Evolutionary conservation across 2,329 filamentous ascomycete genomes (phyloP), one percentile per base, ranked within the genome.

Genomic region (Aspergillus fructus): DNA sequence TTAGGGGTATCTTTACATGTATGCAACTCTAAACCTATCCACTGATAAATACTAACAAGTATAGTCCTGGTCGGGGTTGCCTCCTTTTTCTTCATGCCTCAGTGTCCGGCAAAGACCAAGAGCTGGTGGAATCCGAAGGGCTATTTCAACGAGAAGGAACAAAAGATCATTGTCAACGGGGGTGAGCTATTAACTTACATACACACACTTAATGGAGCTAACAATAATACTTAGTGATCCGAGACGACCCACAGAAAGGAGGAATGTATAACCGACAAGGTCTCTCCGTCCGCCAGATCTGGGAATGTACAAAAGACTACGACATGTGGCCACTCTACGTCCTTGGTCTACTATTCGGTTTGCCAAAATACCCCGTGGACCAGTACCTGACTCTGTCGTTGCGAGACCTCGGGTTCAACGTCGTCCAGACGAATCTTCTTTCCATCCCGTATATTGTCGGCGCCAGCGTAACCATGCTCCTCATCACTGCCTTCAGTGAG

Each of bases 111-210:
- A 4, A 78, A 85, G 59, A 85, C 83, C 0, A 75, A 77, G 15
- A 79, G 77, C 56, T 83, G 80, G 79, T 82, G 84, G 62, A 76
- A 81, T 3, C 78, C 76, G 37, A 78, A 81, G 2, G 79, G 82
- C 0, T 88, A 85, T 85, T 88, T 87, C 66, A 81, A 66, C 3
- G 82, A 85, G 46, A 79, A 80, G n/a, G 84, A 87, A 61, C 81
- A 86, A 58, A 76, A 74, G 30, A 87, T 88, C 56, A 78, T 87
- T 2, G 83, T 87, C 39, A 88, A 87, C 62, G 37, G 30, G 1
- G 47, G 47, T 49, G 11, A 39, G 47, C 9, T 27, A 5, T 9
- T 27, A 7, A 4, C 5, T 5, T 24, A n/a, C 19, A 39, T 5
- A 37, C 3, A 4, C 8, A 1, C 12, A 13, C 3, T 15, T 5